Evolutionary conservation across 257 asterid genomes (phyloP).

Genomic region (Schizonepeta tenuifolia): DNA sequence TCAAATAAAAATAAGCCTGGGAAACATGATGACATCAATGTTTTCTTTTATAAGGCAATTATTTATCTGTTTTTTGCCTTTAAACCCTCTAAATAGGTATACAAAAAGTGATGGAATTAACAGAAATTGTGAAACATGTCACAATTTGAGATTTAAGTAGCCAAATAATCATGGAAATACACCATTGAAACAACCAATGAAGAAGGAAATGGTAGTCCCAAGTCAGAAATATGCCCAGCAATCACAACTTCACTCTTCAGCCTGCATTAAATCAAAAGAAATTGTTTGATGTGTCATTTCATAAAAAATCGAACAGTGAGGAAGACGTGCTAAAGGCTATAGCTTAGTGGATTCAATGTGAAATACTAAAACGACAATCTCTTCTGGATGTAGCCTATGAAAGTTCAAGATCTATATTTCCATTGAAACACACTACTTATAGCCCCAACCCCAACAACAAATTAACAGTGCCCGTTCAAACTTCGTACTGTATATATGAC

Average conservation of each 20-base stretch:
- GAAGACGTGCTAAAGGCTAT: neutral
- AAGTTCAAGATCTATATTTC: neutral
- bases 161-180: slow-evolving; percentile 26
- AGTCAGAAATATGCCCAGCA: neutral
- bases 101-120: slow-evolving; percentile 6
- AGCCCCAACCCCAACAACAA: neutral
- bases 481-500: neutral
- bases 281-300: neutral
- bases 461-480: neutral
- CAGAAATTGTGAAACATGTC: slow-evolving; percentile 18
- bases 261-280: slow-evolving; percentile 32
- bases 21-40: neutral
- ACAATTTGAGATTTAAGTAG: slow-evolving; percentile 17
- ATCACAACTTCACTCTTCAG: slow-evolving; percentile 34
- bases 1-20: neutral
- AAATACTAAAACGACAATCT: too few relatives aligned
- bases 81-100: neutral
- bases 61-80: neutral
- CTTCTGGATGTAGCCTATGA: too few relatives aligned
- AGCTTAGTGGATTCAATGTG: neutral
- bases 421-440: neutral
- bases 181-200: slow-evolving; percentile 19
- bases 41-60: neutral
- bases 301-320: neutral
- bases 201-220: slow-evolving; percentile 18